These are phyloP conservation scores for Erysimum pusillum DNA, from an alignment of 441 rosid species.

Conservation along the genomic window DNA sequence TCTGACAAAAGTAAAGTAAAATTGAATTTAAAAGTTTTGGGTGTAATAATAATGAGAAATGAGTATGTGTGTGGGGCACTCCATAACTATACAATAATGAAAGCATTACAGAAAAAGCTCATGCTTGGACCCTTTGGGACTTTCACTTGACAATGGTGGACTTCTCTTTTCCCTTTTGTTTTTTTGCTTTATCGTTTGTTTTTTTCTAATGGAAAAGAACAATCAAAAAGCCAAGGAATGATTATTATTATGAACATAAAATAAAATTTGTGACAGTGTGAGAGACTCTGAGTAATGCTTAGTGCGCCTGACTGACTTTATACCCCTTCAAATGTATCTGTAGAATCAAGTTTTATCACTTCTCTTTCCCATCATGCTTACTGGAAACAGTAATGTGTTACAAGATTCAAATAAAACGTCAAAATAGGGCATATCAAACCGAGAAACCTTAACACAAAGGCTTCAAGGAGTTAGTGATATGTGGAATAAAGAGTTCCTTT, in stretches of 20 bases:
- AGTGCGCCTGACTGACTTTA: conserved; percentile 37
- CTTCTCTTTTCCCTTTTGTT: conserved; percentile 23
- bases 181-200: conserved; percentile 34
- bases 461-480: background rate
- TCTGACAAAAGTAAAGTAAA: conserved; percentile 17
- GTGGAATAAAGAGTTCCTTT: conserved; percentile 1
- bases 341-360: conserved; percentile 13
- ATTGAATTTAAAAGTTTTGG: conserved; percentile 11
- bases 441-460: conserved; percentile 11
- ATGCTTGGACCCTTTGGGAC: conserved; percentile 48
- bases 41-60: conserved; percentile 21
- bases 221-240: conserved; percentile 32
- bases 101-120: conserved; percentile 42
- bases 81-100: conserved; percentile 38
- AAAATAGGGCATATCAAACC: background rate
- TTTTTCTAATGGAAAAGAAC: conserved; percentile 18
- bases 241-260: background rate
- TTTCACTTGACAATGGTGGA: conserved; percentile 42
- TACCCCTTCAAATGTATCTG: conserved; percentile 11
- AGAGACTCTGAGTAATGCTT: conserved; percentile 17
- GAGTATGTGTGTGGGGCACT: conserved; percentile 28
- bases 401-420: conserved; percentile 18
- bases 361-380: conserved; percentile 12
- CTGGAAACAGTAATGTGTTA: background rate
- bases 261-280: background rate